These are phyloP conservation scores for Puccinia coronata DNA, from an alignment of 1,284 basidiomycete genomes.

Conservation along the genomic window DNA sequence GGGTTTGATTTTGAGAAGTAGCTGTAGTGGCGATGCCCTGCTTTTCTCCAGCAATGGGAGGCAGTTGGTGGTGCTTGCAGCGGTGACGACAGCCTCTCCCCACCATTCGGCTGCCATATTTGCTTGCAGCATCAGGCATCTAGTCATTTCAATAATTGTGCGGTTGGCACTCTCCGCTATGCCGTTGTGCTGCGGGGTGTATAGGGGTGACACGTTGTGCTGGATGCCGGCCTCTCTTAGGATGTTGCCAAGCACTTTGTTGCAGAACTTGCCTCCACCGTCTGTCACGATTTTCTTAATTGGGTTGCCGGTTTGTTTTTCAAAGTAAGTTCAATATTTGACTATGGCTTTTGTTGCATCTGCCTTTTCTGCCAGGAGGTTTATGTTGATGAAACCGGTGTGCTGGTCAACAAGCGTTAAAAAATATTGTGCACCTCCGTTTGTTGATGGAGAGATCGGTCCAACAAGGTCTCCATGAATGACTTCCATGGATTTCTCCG, in stretches of 20 bases:
- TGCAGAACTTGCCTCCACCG: background rate
- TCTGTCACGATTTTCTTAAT: background rate
- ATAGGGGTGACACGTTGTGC: background rate
- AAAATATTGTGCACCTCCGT: background rate
- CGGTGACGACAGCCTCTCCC: background rate
- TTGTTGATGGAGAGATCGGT: background rate
- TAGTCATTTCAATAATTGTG: background rate
- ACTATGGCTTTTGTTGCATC: background rate
- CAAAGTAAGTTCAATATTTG: background rate
- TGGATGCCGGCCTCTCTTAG: background rate
- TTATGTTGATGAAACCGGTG: background rate
- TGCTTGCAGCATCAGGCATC: background rate
- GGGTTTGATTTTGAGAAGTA: background rate
- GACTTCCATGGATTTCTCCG: background rate
- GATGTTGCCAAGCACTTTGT: background rate
- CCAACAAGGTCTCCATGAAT: background rate
- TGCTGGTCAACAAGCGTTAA: background rate
- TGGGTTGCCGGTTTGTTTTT: background rate
- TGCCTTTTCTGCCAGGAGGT: too few species aligned
- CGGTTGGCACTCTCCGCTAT: background rate
- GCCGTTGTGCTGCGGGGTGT: background rate
- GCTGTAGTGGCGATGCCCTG: background rate
- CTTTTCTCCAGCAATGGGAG: background rate
- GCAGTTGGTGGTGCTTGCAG: background rate
- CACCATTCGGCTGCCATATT: background rate